Conservation (phyloP, 106 monocot species). For the Platanthera guangdongensis region DNA sequence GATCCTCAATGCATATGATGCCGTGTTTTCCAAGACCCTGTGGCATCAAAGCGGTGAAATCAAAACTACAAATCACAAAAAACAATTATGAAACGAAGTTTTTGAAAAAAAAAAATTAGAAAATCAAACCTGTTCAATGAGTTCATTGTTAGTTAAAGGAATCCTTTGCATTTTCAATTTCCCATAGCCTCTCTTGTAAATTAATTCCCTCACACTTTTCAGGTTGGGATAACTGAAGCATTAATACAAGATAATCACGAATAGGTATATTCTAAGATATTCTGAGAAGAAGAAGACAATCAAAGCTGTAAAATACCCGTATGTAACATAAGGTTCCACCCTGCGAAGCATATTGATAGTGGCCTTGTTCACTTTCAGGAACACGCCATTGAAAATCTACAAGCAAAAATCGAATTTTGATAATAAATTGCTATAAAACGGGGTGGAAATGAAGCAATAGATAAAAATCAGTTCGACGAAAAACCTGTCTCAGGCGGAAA, state of each 20-base stretch:
- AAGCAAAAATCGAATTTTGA: neutral
- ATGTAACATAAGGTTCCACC: conserved; percentile 26
- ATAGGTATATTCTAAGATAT: neutral
- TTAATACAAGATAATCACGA: neutral
- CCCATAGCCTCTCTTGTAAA: conserved; percentile 30
- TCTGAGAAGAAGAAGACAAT: neutral
- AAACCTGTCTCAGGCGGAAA: conserved; percentile 35
- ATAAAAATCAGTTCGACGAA: no score
- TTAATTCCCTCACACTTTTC: conserved; percentile 36
- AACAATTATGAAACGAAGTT: neutral
- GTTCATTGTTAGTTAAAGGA: conserved; percentile 22
- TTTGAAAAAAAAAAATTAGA: neutral
- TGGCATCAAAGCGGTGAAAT: neutral
- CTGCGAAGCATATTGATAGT: conserved; percentile 22
- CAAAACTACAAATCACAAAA: no score
- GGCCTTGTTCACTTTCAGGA: conserved; percentile 23
- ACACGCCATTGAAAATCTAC: conserved; percentile 23
- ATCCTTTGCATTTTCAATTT: conserved; percentile 18
- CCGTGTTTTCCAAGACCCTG: conserved; percentile 34
- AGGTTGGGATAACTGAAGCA: conserved; percentile 31
- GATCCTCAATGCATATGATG: conserved; percentile 37
- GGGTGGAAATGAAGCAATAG: neutral
- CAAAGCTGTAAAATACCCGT: conserved; percentile 6
- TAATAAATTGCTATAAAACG: neutral
- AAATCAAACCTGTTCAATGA: conserved; percentile 5